Evolutionary conservation across 83 land plant genomes (phyloP).

Genomic region (Isoetes engelmannii): DNA sequence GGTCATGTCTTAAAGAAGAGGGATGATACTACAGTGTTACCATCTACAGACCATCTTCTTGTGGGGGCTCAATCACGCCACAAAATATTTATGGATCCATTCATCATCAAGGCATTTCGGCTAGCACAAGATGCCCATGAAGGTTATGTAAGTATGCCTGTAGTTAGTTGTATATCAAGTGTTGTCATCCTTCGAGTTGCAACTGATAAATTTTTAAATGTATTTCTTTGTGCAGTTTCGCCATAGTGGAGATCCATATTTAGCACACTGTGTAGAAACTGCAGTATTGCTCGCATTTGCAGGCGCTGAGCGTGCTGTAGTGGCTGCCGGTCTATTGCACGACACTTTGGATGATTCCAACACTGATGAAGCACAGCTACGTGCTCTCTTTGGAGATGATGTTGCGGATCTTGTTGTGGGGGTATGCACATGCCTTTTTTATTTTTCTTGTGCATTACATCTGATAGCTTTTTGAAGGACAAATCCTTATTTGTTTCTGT

Average conservation of each 20-base stretch:
- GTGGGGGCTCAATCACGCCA: conserved; percentile 58
- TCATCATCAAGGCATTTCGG: conserved; percentile 73
- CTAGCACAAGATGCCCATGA: conserved; percentile 87
- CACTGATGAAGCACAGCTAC: conserved; percentile 48
- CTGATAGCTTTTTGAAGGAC: not conserved
- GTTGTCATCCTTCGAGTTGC: not conserved
- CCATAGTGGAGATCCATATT: conserved; percentile 82
- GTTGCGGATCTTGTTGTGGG: conserved; percentile 84
- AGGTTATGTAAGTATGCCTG: conserved; percentile 53
- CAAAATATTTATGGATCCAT: conserved; percentile 56
- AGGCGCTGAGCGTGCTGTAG: conserved; percentile 79
- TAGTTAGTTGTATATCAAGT: conserved; percentile 5
- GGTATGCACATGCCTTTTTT: conserved; percentile 29
- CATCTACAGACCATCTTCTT: conserved; percentile 52
- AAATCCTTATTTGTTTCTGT: not conserved
- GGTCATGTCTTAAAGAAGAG: not conserved
- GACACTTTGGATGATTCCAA: conserved; percentile 86
- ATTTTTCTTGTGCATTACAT: not conserved
- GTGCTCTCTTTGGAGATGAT: conserved; percentile 55
- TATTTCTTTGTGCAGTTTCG: conserved; percentile 47
- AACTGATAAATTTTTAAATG: not conserved
- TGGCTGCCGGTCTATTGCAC: conserved; percentile 94
- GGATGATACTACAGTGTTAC: conserved; percentile 8
- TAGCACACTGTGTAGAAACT: conserved; percentile 91
- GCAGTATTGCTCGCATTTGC: conserved; percentile 63